These are phyloP conservation scores for Pilasporangium apinafurcum DNA, from an alignment of 352 stramenopile genomes.

Conservation along the genomic window DNA sequence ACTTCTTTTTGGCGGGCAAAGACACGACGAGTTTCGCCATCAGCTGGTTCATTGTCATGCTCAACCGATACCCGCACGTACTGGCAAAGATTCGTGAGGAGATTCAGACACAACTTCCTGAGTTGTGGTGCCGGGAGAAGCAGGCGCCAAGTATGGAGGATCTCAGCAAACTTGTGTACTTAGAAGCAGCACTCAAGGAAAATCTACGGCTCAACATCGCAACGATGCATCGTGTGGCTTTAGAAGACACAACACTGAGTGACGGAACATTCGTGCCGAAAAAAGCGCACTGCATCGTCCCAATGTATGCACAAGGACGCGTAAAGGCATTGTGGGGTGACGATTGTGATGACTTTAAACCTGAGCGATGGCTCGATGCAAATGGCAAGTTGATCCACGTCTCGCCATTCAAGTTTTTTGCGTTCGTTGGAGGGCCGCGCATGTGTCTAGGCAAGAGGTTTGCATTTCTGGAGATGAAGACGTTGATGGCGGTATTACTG, in stretches of 20 bases:
- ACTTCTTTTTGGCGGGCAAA: slow-evolving; percentile 69
- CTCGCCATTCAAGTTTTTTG: slow-evolving; percentile 37
- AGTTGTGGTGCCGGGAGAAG: slow-evolving; percentile 8
- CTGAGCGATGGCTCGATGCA: slow-evolving; percentile 55
- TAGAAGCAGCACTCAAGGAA: slow-evolving; percentile 59
- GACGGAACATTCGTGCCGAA: slow-evolving; percentile 50
- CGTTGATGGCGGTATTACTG: slow-evolving; percentile 28
- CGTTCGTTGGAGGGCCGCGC: slow-evolving; percentile 44
- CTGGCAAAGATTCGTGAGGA: slow-evolving; percentile 33
- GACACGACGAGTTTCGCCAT: slow-evolving; percentile 72
- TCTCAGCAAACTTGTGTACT: slow-evolving; percentile 38
- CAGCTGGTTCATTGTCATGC: slow-evolving; percentile 74
- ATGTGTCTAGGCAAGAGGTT: slow-evolving; percentile 60
- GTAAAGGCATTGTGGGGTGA: slow-evolving; percentile 36
- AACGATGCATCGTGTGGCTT: slow-evolving; percentile 22
- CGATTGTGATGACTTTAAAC: slow-evolving; percentile 46
- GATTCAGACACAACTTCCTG: slow-evolving; percentile 23
- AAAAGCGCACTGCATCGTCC: slow-evolving; percentile 30
- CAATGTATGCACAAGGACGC: slow-evolving; percentile 35
- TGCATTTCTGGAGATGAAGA: slow-evolving; percentile 48
- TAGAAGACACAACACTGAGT: slow-evolving; percentile 37
- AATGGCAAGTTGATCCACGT: slow-evolving; percentile 30
- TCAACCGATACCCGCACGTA: slow-evolving; percentile 58
- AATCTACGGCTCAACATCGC: slow-evolving; percentile 56
- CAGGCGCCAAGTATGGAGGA: slow-evolving; percentile 34